Base-by-base conservation (phyloP, 2,329 filamentous ascomycete species). In the Scedosporium boydii region DNA sequence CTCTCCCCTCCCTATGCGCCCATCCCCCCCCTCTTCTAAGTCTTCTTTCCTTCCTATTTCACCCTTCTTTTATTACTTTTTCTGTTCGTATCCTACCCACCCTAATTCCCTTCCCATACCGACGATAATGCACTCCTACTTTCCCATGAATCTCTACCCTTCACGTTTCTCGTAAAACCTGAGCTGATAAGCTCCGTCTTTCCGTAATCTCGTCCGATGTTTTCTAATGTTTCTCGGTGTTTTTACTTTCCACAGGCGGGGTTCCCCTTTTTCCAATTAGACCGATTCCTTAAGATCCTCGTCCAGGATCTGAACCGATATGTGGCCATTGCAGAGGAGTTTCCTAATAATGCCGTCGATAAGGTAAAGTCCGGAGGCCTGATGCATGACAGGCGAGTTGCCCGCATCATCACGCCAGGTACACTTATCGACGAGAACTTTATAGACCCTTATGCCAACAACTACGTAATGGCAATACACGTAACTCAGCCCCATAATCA, bases 351-450 rank as follows among this genome's bases (percentile, higher is more conserved):
- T 66, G 80, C 84, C 4, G 80, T 86, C 3, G 85, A 85, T 62
- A 91, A 85, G 74, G 77, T 88, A 66, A 93, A 88, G 71, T 82
- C 86, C 21, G 90, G 90, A 14, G 91, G 91, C 3, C 77, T 93
- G 66, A 80, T 93, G 78, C 96, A 95, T 72, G 89, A 96, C 71
- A 88, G 95, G 27, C 87, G 81, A 67, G 91, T 99, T 14, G 85
- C 90, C 18, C 87, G 95, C 63, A 88, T 99, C 67, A 86, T 99
- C 70, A 98, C 95, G 0, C 92, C 95, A 1, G 95, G 95, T 21
- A 99, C 95, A 1, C 79, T 99, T 61, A 96, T 99, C 67, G 95
- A 99, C 74, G 95, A 99, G 75, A 93, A 92, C 69, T 99, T 98
- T 73, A 92, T 99, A 80, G 91, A 98, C 71, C 91, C 92, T 1